Percentiles rank a stretch among this genome's conserved stretches.
phyloP scores from a whole-genome alignment of 2,329 filamentous ascomycete genomes.

The Ilyonectria sp. region DNA sequence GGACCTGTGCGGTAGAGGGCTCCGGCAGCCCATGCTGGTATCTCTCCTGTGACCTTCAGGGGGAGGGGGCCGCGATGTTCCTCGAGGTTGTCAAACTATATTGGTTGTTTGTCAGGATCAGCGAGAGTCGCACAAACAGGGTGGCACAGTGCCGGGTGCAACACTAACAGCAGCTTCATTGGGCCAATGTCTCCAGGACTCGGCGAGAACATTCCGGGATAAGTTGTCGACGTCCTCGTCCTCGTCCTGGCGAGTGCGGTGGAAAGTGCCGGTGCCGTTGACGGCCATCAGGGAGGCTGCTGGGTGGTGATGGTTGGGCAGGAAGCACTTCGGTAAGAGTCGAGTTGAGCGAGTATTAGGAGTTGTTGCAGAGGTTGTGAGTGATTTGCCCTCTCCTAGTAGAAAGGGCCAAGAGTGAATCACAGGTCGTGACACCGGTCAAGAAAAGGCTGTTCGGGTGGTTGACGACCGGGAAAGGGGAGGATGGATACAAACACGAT shows the following conservation, averaged over 20 bases:
- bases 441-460: not conserved
- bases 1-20: conserved; percentile 83
- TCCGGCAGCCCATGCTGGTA: conserved; percentile 81
- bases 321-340: not conserved
- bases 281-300: conserved; percentile 42
- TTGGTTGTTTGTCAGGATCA: not conserved
- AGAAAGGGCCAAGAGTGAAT: not conserved
- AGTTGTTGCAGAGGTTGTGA: not conserved
- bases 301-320: not conserved
- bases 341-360: not conserved
- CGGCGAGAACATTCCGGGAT: conserved; percentile 47
- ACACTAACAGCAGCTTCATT: conserved; percentile 62
- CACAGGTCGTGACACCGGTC: not conserved
- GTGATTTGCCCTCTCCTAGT: not conserved
- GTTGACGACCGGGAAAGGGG: not conserved
- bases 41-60: conserved; percentile 74
- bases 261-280: conserved; percentile 46
- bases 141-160: not conserved
- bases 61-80: conserved; percentile 77
- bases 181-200: conserved; percentile 61
- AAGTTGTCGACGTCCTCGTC: conserved; percentile 43
- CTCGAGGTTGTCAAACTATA: conserved; percentile 76
- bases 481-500: not conserved
- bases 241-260: conserved; percentile 49
- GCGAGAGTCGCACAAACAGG: not conserved